Percentiles rank a stretch among this genome's conserved stretches.
Conservation (phyloP, 352 stramenopile genomes). For the Paralagenidium karlingii region DNA sequence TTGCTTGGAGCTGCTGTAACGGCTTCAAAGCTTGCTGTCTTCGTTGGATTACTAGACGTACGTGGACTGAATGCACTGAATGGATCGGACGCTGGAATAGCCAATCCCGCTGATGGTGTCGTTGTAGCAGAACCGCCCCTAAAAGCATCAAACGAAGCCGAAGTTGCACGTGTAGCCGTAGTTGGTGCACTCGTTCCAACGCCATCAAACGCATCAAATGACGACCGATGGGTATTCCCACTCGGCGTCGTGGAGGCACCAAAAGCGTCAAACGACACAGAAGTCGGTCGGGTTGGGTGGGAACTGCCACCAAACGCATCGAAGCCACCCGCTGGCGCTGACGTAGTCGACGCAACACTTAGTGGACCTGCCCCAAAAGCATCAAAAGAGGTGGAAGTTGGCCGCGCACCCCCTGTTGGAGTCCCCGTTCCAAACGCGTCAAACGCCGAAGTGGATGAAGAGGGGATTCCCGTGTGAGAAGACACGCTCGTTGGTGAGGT, state of each 20-base stretch:
- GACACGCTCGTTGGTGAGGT: constrained; percentile 12
- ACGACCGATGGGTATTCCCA: no score
- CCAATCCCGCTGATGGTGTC: neutral
- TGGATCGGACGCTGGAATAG: constrained; percentile 9
- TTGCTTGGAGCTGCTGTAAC: no score
- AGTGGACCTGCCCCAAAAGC: no score
- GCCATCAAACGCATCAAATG: no score
- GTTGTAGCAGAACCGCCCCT: neutral
- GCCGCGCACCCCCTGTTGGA: no score
- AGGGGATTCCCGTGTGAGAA: constrained; percentile 7
- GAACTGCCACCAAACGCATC: neutral
- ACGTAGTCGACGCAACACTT: neutral
- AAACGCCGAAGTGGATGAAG: constrained; percentile 12
- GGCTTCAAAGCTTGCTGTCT: constrained; percentile 5
- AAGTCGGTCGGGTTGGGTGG: neutral
- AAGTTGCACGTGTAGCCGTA: neutral
- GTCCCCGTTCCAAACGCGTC: constrained; percentile 16
- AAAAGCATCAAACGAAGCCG: constrained; percentile 7
- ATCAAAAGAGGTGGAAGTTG: constrained; percentile 6
- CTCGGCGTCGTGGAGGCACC: constrained; percentile 7
- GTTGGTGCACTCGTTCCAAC: no score
- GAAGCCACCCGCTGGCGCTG: neutral
- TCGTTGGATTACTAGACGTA: constrained; percentile 4
- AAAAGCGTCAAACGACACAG: constrained; percentile 31
- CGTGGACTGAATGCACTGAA: constrained; percentile 12